Conservation (phyloP, 139 green algal species). For the Picochlorum sp. region DNA sequence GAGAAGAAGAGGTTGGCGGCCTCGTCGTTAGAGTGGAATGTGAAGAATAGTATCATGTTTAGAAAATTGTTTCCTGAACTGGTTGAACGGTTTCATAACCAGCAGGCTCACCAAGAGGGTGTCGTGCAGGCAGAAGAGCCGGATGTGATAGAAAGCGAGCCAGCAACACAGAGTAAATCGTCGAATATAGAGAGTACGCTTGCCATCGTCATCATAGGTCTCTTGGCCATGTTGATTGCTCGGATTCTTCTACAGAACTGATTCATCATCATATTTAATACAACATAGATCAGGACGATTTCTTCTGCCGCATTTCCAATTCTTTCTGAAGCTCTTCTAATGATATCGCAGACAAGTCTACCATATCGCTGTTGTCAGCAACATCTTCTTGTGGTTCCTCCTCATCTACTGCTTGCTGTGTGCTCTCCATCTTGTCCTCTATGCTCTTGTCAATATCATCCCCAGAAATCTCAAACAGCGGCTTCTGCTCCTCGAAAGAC, state of each 20-base stretch:
- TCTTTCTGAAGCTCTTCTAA: conserved; percentile 9
- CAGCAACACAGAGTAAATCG: too few species aligned
- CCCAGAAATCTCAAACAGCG: conserved; percentile 24
- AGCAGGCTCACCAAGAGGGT: too few species aligned
- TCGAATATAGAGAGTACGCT: too few species aligned
- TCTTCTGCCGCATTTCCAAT: conserved; percentile 8
- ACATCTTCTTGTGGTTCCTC: not conserved
- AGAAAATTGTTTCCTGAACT: conserved; percentile 70
- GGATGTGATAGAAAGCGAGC: too few species aligned
- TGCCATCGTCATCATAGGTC: too few species aligned
- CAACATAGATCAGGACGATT: not conserved
- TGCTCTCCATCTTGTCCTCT: conserved; percentile 1
- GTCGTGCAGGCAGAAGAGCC: too few species aligned
- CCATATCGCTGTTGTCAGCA: not conserved
- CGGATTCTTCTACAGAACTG: not conserved
- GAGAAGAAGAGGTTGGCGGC: conserved; percentile 48
- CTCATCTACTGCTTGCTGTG: not conserved
- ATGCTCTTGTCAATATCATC: conserved; percentile 23
- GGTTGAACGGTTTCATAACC: conserved; percentile 23
- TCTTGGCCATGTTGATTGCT: too few species aligned
- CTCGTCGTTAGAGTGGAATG: conserved; percentile 59
- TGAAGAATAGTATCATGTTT: conserved; percentile 49
- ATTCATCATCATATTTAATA: not conserved
- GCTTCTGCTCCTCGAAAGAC: not conserved
- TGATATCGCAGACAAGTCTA: not conserved